These are phyloP conservation scores for Arthrobotrys iridis DNA, from an alignment of 2,329 filamentous ascomycete species.

Conservation along the genomic window DNA sequence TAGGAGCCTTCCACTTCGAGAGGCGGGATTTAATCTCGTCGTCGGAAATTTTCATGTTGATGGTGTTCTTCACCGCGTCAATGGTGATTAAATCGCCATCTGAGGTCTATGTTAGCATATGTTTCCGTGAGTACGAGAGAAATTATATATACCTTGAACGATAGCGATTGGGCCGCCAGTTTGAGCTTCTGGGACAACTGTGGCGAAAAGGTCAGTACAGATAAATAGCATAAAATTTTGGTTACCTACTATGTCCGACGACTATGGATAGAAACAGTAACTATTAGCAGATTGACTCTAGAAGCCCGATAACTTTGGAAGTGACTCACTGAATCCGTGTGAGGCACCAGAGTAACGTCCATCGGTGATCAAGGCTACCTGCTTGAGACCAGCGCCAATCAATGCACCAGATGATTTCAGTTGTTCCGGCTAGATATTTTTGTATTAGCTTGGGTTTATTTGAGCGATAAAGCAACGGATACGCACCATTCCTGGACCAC, in stretches of 20 bases:
- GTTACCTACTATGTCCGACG: conserved; percentile 47
- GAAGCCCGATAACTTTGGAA: neutral
- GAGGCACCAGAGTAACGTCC: conserved; percentile 81
- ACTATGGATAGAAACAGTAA: neutral
- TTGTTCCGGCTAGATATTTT: conserved; percentile 74
- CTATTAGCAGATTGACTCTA: neutral
- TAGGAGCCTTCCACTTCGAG: conserved; percentile 75
- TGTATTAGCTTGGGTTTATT: neutral
- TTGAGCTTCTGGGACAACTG: conserved; percentile 81
- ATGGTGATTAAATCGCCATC: conserved; percentile 88
- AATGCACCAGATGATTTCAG: conserved; percentile 87
- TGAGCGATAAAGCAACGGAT: conserved; percentile 18
- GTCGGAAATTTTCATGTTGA: conserved; percentile 76
- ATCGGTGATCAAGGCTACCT: conserved; percentile 88
- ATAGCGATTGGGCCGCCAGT: conserved; percentile 88
- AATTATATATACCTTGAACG: conserved; percentile 65
- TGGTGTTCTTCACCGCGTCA: conserved; percentile 78
- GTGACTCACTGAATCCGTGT: conserved; percentile 73
- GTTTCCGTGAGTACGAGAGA: neutral
- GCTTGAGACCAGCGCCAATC: conserved; percentile 84
- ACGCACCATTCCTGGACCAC: conserved; percentile 83
- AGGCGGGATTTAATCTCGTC: conserved; percentile 75
- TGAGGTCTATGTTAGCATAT: neutral
- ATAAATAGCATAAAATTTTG: neutral
- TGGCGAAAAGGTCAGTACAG: conserved; percentile 21